These are phyloP conservation scores for Ensete glaucum DNA, from an alignment of 176 grass and related monocot genomes.

Conservation along the genomic window DNA sequence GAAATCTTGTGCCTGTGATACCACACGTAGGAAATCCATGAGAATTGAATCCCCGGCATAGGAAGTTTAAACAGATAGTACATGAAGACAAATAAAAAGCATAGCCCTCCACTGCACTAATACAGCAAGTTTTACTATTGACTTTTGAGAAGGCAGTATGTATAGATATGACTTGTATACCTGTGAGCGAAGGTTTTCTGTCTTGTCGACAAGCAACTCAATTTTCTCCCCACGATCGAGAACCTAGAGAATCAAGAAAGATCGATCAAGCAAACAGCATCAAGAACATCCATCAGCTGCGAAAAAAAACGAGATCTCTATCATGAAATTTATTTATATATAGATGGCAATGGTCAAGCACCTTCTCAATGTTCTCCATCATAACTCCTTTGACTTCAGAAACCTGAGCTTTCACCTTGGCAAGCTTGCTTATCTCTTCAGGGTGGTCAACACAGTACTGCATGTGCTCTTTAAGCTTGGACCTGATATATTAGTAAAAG, in stretches of 20 bases:
- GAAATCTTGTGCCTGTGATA: slow-evolving; percentile 74
- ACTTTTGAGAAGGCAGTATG: background rate
- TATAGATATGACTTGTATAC: slow-evolving; percentile 14
- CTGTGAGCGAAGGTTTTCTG: slow-evolving; percentile 84
- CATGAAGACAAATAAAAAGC: too few relatives aligned
- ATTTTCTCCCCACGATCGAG: slow-evolving; percentile 93
- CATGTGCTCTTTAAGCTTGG: slow-evolving; percentile 96
- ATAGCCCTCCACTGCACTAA: too few relatives aligned
- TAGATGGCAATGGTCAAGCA: slow-evolving; percentile 17
- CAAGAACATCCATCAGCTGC: background rate
- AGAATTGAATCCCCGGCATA: background rate
- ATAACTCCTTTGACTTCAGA: slow-evolving; percentile 95
- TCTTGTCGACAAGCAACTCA: slow-evolving; percentile 86
- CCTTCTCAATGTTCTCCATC: slow-evolving; percentile 98
- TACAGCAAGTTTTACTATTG: too few relatives aligned
- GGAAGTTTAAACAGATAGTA: background rate
- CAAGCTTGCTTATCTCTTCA: slow-evolving; percentile 81
- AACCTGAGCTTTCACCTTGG: slow-evolving; percentile 91
- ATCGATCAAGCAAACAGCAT: slow-evolving; percentile 7
- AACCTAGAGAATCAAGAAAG: slow-evolving; percentile 36
- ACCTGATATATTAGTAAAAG: slow-evolving; percentile 31
- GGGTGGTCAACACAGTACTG: slow-evolving; percentile 86
- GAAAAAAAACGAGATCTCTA: background rate
- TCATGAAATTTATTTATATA: background rate
- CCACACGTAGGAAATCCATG: background rate